Percentiles rank a stretch among this genome's conserved stretches.
Conservation (phyloP, 2,329 filamentous ascomycete genomes). For the Arthrobotrys sphaeroides region DNA sequence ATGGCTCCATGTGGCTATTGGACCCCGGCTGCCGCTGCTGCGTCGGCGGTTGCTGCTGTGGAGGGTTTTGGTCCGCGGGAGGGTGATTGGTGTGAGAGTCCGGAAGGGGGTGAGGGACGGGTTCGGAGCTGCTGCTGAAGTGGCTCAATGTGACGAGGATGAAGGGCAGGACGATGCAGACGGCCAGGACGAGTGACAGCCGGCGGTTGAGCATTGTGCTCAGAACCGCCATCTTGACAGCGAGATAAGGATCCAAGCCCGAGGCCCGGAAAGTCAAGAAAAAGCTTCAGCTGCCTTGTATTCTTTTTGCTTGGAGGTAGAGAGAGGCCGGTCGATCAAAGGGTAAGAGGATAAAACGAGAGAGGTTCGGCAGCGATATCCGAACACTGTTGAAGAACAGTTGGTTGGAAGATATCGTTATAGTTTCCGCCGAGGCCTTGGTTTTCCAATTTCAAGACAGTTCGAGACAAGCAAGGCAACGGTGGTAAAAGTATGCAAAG, state of each 20-base stretch:
- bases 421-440: neutral
- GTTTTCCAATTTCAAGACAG: neutral
- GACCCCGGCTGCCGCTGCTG: conserved; percentile 2
- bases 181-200: conserved; percentile 22
- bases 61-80: neutral
- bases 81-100: neutral
- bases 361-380: conserved; percentile 19
- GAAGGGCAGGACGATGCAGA: conserved; percentile 39
- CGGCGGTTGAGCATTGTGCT: conserved; percentile 44
- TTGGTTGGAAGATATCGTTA: neutral
- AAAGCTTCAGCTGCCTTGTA: neutral
- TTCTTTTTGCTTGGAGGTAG: too few species aligned
- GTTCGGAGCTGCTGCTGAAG: neutral
- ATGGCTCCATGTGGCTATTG: conserved; percentile 32
- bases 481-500: too few species aligned
- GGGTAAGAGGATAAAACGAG: neutral
- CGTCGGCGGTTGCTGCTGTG: neutral
- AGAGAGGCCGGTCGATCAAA: too few species aligned
- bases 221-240: conserved; percentile 8
- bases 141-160: conserved; percentile 34
- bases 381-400: conserved; percentile 19
- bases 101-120: neutral
- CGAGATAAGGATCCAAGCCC: neutral
- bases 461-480: too few species aligned
- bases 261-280: neutral